phyloP scores from a whole-genome alignment of 164 flowering plant species.

The Annona squamosa region DNA sequence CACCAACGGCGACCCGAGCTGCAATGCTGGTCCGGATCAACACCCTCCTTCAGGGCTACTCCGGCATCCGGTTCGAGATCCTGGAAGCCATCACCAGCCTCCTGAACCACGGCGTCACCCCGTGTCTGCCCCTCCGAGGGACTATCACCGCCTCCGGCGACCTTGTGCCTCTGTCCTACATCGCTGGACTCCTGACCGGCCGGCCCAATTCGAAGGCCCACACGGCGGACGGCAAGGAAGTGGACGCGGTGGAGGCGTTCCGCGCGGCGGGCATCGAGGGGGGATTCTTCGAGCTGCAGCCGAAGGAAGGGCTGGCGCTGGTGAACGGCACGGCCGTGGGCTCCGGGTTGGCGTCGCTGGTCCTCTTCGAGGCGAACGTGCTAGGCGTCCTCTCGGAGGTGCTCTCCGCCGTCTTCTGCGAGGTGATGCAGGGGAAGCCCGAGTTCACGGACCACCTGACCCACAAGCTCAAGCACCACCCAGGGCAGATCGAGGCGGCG shows the following conservation, averaged over 20 bases:
- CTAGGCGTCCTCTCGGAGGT: constrained; percentile 38
- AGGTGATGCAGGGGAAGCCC: constrained; percentile 63
- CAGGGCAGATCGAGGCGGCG: constrained; percentile 65
- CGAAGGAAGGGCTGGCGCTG: constrained; percentile 55
- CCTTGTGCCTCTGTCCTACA: constrained; percentile 56
- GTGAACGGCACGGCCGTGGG: constrained; percentile 69
- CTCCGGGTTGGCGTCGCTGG: constrained; percentile 46
- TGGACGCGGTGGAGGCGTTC: constrained; percentile 38
- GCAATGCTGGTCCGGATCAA: constrained; percentile 67
- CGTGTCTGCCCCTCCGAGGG: constrained; percentile 54
- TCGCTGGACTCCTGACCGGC: constrained; percentile 58
- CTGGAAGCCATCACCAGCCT: constrained; percentile 48
- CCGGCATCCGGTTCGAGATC: constrained; percentile 64
- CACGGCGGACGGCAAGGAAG: constrained; percentile 34
- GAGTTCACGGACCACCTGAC: constrained; percentile 60
- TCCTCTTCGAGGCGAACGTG: constrained; percentile 43
- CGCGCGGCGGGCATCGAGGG: constrained; percentile 27
- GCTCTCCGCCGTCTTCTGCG: constrained; percentile 50
- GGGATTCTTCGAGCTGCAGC: constrained; percentile 50
- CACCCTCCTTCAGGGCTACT: constrained; percentile 63
- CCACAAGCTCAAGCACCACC: constrained; percentile 59
- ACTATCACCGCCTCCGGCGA: constrained; percentile 65
- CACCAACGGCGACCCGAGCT: constrained; percentile 46
- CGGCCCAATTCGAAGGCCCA: constrained; percentile 46
- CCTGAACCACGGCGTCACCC: constrained; percentile 51